A percentile compares a stretch with the other conserved stretches of the same genome.
phyloP scores from a whole-genome alignment of 208 protist species.

The Leishmania major region DNA sequence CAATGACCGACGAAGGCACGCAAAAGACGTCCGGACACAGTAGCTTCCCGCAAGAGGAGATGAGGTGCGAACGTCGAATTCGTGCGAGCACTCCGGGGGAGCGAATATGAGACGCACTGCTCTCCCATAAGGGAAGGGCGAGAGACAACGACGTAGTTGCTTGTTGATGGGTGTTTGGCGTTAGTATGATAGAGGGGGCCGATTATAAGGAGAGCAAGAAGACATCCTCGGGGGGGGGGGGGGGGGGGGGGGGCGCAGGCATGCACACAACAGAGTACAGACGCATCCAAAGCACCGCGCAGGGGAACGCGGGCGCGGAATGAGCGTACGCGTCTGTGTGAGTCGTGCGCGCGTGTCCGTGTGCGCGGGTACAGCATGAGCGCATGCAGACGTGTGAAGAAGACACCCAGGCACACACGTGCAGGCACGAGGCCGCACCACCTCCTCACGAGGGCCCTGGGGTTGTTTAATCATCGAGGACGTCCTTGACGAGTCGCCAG shows the following conservation, averaged over 20 bases:
- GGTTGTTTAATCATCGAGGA: slow-evolving; percentile 55
- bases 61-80: not conserved
- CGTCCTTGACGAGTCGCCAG: slow-evolving; percentile 77
- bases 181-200: not conserved
- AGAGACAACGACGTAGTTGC: not conserved
- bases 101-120: not conserved
- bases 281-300: not conserved
- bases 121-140: not conserved
- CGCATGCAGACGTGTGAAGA: not conserved
- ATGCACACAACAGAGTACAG: not conserved
- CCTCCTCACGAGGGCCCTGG: too few relatives aligned
- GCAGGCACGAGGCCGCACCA: not conserved
- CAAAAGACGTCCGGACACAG: not conserved
- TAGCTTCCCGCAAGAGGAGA: not conserved
- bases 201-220: not conserved
- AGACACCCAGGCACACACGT: not conserved
- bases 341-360: not conserved
- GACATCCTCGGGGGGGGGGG: not conserved
- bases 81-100: not conserved
- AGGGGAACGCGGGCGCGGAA: not conserved
- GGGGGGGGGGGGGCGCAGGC: not conserved
- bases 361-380: not conserved
- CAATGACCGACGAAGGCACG: not conserved
- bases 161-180: not conserved
- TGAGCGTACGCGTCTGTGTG: not conserved